A percentile compares a stretch with the other conserved stretches of the same genome.
Conservation (phyloP, 208 protist species). For the Acanthamoeba healyi region DNA sequence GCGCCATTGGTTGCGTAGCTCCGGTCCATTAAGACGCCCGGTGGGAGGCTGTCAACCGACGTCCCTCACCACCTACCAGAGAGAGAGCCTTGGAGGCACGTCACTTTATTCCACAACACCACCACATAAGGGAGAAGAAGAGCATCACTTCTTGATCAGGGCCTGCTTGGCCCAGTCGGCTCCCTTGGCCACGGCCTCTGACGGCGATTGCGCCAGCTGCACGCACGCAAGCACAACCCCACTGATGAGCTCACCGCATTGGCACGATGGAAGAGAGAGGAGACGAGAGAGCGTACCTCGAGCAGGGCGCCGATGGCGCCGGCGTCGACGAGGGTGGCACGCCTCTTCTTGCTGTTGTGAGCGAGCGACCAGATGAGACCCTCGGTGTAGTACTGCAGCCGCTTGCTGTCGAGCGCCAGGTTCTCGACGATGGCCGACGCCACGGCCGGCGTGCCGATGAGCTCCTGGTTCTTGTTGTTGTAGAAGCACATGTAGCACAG, state of each 20-base stretch:
- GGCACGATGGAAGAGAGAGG: too few relatives aligned
- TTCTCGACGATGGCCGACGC: slow-evolving; percentile 36
- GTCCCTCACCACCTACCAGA: too few relatives aligned
- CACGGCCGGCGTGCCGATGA: slow-evolving; percentile 31
- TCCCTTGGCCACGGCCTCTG: slow-evolving; percentile 36
- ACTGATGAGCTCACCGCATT: too few relatives aligned
- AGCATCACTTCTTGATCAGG: neutral
- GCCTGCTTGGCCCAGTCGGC: slow-evolving; percentile 45
- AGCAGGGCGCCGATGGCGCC: slow-evolving; percentile 47
- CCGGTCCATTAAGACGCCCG: too few relatives aligned
- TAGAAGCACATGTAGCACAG: slow-evolving; percentile 55
- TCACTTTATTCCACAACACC: too few relatives aligned
- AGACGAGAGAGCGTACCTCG: neutral
- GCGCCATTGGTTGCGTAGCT: too few relatives aligned
- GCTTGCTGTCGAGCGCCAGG: slow-evolving; percentile 46
- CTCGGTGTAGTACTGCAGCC: slow-evolving; percentile 35
- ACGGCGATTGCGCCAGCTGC: slow-evolving; percentile 7
- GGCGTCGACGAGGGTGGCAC: neutral
- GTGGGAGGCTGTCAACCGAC: too few relatives aligned
- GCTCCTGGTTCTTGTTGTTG: slow-evolving; percentile 60
- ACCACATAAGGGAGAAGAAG: too few relatives aligned
- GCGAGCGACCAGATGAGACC: slow-evolving; percentile 40
- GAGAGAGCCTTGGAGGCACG: too few relatives aligned
- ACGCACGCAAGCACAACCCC: too few relatives aligned
- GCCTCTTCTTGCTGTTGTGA: slow-evolving; percentile 32